These are phyloP conservation scores for Arabis hirsuta DNA, from an alignment of 345 rosid genomes.

Conservation along the genomic window DNA sequence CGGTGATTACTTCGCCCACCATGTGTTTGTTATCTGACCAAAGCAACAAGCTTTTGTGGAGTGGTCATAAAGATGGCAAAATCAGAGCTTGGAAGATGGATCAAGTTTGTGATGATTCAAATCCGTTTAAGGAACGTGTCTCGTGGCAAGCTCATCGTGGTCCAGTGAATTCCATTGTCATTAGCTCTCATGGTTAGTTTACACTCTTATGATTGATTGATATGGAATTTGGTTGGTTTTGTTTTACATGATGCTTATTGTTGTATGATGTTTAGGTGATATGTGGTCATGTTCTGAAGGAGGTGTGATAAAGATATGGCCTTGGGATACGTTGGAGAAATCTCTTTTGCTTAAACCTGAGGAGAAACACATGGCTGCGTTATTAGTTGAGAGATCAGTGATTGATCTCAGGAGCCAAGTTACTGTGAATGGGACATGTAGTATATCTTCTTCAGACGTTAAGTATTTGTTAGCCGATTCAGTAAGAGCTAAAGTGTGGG, in stretches of 20 bases:
- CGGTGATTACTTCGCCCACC: conserved; percentile 68
- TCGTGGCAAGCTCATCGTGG: conserved; percentile 91
- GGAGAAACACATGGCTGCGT: conserved; percentile 87
- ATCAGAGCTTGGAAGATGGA: conserved; percentile 85
- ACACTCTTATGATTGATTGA: not conserved
- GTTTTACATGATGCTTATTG: not conserved
- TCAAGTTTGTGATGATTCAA: conserved; percentile 41
- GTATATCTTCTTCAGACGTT: conserved; percentile 75
- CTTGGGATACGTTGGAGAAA: conserved; percentile 85
- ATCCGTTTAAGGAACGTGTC: conserved; percentile 64
- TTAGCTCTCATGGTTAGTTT: conserved; percentile 68
- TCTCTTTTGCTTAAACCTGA: conserved; percentile 68
- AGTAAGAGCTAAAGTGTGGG: conserved; percentile 76
- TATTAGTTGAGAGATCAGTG: conserved; percentile 79
- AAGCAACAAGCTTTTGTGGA: conserved; percentile 71
- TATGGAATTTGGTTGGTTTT: not conserved
- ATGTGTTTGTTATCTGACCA: conserved; percentile 69
- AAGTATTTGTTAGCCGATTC: conserved; percentile 67
- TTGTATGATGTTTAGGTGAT: conserved; percentile 60
- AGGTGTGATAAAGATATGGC: conserved; percentile 76
- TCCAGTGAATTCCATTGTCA: conserved; percentile 66
- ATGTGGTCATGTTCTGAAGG: conserved; percentile 87
- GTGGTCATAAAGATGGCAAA: conserved; percentile 92
- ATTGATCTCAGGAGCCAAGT: conserved; percentile 86
- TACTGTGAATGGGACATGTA: conserved; percentile 74